A percentile compares a stretch with the other conserved stretches of the same genome.
phyloP scores from a whole-genome alignment of 176 grass and related monocot genomes.

The Bonia amplexicaulis region DNA sequence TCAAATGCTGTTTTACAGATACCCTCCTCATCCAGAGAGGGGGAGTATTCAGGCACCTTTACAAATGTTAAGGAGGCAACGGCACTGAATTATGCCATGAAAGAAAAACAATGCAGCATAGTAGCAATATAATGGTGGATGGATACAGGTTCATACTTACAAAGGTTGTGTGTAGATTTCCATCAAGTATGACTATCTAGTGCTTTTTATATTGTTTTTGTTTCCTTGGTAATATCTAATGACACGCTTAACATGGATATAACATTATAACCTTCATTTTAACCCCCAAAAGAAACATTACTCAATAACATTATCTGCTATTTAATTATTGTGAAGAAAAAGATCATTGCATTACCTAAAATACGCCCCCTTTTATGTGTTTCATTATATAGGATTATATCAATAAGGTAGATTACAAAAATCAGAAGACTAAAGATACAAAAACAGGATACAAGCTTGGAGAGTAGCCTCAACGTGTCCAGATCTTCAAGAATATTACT shows the following conservation, averaged over 20 bases:
- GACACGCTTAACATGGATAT: background rate
- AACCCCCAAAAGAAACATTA: background rate
- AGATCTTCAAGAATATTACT: conserved; percentile 94
- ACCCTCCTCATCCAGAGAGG: conserved; percentile 73
- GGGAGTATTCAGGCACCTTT: conserved; percentile 80
- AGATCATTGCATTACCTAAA: background rate
- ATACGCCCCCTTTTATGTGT: background rate
- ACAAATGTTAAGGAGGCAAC: conserved; percentile 45
- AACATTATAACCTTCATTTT: background rate
- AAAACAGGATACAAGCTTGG: conserved; percentile 76
- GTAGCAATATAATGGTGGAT: background rate
- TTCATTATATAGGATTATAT: background rate
- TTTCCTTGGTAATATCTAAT: background rate
- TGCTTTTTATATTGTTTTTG: background rate
- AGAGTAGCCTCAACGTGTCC: conserved; percentile 76
- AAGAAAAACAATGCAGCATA: background rate
- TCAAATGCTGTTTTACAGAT: conserved; percentile 67
- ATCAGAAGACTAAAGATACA: background rate
- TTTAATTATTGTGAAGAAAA: background rate
- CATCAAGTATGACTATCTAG: background rate
- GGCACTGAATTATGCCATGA: background rate
- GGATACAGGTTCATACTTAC: background rate
- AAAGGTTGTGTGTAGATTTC: background rate
- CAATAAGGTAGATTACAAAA: background rate
- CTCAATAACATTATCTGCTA: background rate